Evolutionary conservation across 768 basidiomycete species (phyloP).

Genomic region (Tephrocybe sp.): DNA sequence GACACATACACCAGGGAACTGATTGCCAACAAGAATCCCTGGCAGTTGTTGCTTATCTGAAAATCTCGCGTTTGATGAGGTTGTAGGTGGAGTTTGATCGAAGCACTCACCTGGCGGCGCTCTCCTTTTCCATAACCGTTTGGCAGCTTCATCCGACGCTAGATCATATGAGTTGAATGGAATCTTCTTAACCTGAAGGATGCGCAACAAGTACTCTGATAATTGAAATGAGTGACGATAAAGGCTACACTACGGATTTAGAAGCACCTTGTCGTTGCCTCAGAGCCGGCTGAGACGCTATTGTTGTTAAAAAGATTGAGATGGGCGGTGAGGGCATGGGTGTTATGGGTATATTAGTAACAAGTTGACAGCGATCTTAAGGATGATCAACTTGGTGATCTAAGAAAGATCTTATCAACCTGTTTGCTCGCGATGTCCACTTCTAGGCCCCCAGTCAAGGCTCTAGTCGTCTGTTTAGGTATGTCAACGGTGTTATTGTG

Average conservation of each 20-base stretch:
- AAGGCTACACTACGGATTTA: not conserved
- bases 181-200: slow-evolving; percentile 84
- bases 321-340: slow-evolving; percentile 83
- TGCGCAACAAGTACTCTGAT: slow-evolving; percentile 77
- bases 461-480: slow-evolving; percentile 74
- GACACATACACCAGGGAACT: slow-evolving; percentile 69
- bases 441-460: slow-evolving; percentile 35
- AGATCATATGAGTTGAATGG: slow-evolving; percentile 80
- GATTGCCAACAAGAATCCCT: slow-evolving; percentile 76
- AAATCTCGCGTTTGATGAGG: slow-evolving; percentile 1
- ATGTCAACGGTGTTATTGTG: slow-evolving; percentile 2
- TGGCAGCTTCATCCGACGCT: slow-evolving; percentile 81
- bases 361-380: not conserved
- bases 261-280: slow-evolving; percentile 69
- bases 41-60: slow-evolving; percentile 83
- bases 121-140: slow-evolving; percentile 77
- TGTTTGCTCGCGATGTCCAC: slow-evolving; percentile 9
- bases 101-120: slow-evolving; percentile 55
- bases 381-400: not conserved
- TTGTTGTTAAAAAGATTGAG: slow-evolving; percentile 83
- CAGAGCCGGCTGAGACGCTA: slow-evolving; percentile 75
- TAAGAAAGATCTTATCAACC: slow-evolving; percentile 5
- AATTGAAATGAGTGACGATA: not conserved
- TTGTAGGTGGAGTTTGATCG: not conserved
- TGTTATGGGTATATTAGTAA: not conserved